Evolutionary conservation across 352 stramenopile genomes (phyloP).

Genomic region (Phytophthora megakarya): DNA sequence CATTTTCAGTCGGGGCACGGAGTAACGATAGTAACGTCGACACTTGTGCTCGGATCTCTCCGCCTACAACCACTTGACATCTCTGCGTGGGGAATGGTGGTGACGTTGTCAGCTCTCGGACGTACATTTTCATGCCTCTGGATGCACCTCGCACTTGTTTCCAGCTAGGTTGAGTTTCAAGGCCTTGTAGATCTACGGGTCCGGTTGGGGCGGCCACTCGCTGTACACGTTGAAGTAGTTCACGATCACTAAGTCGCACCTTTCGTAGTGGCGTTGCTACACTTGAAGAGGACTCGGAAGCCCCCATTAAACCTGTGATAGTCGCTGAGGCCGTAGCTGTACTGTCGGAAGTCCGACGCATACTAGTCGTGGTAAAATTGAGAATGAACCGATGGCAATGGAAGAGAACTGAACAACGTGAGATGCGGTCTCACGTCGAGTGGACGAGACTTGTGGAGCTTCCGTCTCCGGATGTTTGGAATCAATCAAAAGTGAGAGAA

Average conservation of each 20-base stretch:
- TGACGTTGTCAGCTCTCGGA: neutral
- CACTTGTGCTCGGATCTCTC: conserved; percentile 17
- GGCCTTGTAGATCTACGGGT: conserved; percentile 12
- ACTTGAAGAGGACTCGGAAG: conserved; percentile 19
- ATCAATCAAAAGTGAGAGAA: neutral
- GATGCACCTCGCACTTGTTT: conserved; percentile 17
- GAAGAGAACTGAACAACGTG: neutral
- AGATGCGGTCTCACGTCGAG: neutral
- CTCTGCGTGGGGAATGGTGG: conserved; percentile 8
- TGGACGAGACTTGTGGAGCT: neutral
- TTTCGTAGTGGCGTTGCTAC: conserved; percentile 14
- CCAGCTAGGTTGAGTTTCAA: conserved; percentile 20
- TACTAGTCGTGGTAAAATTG: neutral
- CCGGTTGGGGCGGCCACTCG: conserved; percentile 20
- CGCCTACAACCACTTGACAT: conserved; percentile 27
- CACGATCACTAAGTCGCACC: conserved; percentile 27
- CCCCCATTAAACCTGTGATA: conserved; percentile 7
- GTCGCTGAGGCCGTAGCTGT: neutral
- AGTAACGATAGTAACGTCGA: conserved; percentile 27
- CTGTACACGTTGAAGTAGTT: conserved; percentile 31
- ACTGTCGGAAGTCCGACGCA: neutral
- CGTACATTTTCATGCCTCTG: conserved; percentile 19
- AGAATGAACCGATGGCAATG: neutral
- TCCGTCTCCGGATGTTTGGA: neutral
- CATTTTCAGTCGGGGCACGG: conserved; percentile 30